Conservation (phyloP, 2,329 filamentous ascomycete species). For the Venturia oleaginea region DNA sequence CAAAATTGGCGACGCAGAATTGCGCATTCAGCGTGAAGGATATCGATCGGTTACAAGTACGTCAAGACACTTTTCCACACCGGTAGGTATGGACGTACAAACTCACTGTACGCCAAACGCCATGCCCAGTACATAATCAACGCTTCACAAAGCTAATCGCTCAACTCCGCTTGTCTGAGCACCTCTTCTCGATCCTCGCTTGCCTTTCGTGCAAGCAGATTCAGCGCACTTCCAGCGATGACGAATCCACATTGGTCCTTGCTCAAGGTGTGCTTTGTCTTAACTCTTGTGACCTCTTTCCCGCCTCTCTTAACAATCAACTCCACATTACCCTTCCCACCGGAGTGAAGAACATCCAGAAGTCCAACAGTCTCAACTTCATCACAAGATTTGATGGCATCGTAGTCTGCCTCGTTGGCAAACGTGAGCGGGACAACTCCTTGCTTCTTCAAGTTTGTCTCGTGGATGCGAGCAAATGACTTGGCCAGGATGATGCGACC, state of each 20-base stretch:
- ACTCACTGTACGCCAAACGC: neutral
- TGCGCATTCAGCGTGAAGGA: neutral
- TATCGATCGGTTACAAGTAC: neutral
- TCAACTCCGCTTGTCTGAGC: constrained; percentile 29
- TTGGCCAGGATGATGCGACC: constrained; percentile 77
- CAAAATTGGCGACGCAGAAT: neutral
- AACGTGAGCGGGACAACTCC: constrained; percentile 93
- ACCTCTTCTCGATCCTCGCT: constrained; percentile 28
- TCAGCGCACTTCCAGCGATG: constrained; percentile 85
- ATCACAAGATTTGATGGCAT: constrained; percentile 73
- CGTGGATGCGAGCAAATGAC: constrained; percentile 85
- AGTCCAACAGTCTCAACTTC: constrained; percentile 74
- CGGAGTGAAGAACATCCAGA: constrained; percentile 67
- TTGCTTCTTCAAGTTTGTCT: constrained; percentile 96
- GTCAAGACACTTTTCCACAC: constrained; percentile 1
- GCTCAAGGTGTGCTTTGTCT: constrained; percentile 79
- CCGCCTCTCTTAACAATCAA: constrained; percentile 42
- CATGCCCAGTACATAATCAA: neutral
- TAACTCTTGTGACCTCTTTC: constrained; percentile 59
- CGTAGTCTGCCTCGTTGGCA: constrained; percentile 79
- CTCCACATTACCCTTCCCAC: constrained; percentile 68
- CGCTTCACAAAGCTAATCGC: constrained; percentile 21
- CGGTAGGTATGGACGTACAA: neutral
- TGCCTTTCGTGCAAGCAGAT: constrained; percentile 65
- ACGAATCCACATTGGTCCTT: constrained; percentile 89